Base-by-base conservation (phyloP, 768 basidiomycete species). In the Russula griseocarnosa region DNA sequence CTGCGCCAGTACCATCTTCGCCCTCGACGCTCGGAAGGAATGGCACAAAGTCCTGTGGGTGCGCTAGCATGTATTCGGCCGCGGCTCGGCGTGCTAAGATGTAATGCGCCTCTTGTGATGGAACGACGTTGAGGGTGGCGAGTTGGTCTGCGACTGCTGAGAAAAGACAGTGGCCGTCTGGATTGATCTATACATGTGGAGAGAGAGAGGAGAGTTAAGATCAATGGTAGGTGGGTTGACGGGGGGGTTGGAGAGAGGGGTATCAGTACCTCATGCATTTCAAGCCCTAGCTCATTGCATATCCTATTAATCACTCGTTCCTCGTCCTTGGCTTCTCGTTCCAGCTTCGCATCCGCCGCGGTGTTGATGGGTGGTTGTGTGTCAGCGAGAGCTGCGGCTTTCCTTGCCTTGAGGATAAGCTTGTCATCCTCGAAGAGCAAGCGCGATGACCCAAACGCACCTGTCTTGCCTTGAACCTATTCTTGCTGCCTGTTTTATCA, bases 91-190 rank as follows among this genome's bases (percentile, higher is more conserved):
- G 88, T 50, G 85, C 80, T 16, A 76, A 77, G 6, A 76, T 70
- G 71, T 91, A 90, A 59, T 79, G 83, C 36, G 88, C 86, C 65
- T 86, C 74, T 16, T 76, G 69, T 1, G 81, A 69, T 10, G 86
- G 80, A 34, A 94, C 65, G 55, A 94, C 74, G 42, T 84, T 83
- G 30, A 94, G 82, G n/a, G 90, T 70, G 51, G 78, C 79, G 36
- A 97, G 84, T 73, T 99, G 96, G 74, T 98, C 94, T 28, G 92
- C 96, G 28, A 98, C 79, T 11, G 96, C 92, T 53, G 93, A 90
- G 77, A 89, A 99, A 34, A 98, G 85, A 76, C 96, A 98, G 70
- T 98, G 95, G 0, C 96, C 96, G 70, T 98, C 96, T 20, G 96
- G 93, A 63, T 86, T 86, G 69, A 98, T 88, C 94, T 97, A 68